Evolutionary conservation across 2,329 filamentous ascomycete genomes (phyloP), one percentile per base, ranked within the genome.

Genomic region (Exophiala alcalophila): DNA sequence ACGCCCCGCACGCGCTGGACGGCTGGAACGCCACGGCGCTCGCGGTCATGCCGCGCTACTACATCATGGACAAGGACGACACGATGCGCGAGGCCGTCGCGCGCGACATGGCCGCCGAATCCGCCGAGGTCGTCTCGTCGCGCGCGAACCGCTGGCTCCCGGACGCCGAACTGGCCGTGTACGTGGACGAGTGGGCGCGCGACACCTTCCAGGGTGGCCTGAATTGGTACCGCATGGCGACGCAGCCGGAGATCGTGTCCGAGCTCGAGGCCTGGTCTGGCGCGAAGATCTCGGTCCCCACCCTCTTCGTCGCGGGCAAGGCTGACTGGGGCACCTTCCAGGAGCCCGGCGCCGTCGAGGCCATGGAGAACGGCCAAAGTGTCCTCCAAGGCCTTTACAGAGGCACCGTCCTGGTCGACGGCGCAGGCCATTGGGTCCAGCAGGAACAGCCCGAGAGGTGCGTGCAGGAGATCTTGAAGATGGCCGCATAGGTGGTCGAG

Each of bases 301-400:
- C 70, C 42, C 64, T 70, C 0, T 84, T 81, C 53, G 71, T 86
- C n/a, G 74, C 73, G 18, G 81, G 82, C 0, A 68, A 67, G 31
- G 62, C 72, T 44, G 83, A 86, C 51, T 85, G 82, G 81, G 81
- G 80, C 0, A 83, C 77, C 21, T 82, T 77, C 57, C 82, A 86
- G 58, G 73, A 81, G 52, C 81, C 81, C 0, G 79, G 79, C 1
- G 79, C 73, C 0, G 58, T 86, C 4, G 78, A 84, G 57, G 70
- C 69, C 19, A 76, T 80, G 61, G 66, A 65, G 4, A 62, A 68
- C 5, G 67, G 67, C 0, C 82, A 79, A 52, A 66, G 64, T 18
- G 70, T 76, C 65, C 0, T 81, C 78, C 50, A 65, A 61, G 18
- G 69, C 73, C 44, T 83, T 78, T 56, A 66, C 67, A 35, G 75